Percentiles rank a stretch among this genome's conserved stretches.
Conservation (phyloP, 2,329 filamentous ascomycete species). For the Ophiocordyceps camponoti-floridani region DNA sequence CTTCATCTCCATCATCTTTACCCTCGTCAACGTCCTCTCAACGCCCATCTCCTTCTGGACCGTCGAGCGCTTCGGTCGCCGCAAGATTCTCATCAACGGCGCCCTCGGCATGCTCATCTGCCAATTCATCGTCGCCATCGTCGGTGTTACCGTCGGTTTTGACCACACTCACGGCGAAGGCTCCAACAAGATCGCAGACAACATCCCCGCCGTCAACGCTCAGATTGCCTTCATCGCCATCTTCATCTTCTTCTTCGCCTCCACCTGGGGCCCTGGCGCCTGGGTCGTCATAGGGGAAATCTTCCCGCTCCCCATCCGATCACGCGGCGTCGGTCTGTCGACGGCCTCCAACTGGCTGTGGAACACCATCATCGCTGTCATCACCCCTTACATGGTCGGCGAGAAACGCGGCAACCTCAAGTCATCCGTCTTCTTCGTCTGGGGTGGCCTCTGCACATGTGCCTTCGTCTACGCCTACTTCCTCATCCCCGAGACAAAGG, state of each 20-base stretch:
- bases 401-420: slow-evolving; percentile 44
- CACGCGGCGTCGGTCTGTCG: slow-evolving; percentile 70
- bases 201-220: slow-evolving; percentile 40
- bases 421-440: slow-evolving; percentile 58
- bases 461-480: slow-evolving; percentile 52
- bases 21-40: slow-evolving; percentile 70
- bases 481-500: slow-evolving; percentile 59
- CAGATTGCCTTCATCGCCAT: slow-evolving; percentile 81
- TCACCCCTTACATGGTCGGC: slow-evolving; percentile 56
- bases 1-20: slow-evolving; percentile 72
- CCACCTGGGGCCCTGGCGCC: slow-evolving; percentile 69
- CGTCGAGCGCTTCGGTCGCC: slow-evolving; percentile 67
- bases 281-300: slow-evolving; percentile 81
- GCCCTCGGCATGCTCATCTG: slow-evolving; percentile 69
- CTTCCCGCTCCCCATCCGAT: slow-evolving; percentile 76
- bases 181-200: slow-evolving; percentile 24
- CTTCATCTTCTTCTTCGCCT: slow-evolving; percentile 87
- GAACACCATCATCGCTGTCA: slow-evolving; percentile 58
- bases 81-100: slow-evolving; percentile 61
- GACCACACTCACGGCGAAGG: slow-evolving; percentile 29
- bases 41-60: slow-evolving; percentile 80
- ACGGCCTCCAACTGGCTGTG: slow-evolving; percentile 86
- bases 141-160: slow-evolving; percentile 45
- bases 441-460: slow-evolving; percentile 46
- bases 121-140: slow-evolving; percentile 72